Evolutionary conservation across 352 stramenopile species (phyloP).

Genomic region (Thalassiosira livingstoniorum): DNA sequence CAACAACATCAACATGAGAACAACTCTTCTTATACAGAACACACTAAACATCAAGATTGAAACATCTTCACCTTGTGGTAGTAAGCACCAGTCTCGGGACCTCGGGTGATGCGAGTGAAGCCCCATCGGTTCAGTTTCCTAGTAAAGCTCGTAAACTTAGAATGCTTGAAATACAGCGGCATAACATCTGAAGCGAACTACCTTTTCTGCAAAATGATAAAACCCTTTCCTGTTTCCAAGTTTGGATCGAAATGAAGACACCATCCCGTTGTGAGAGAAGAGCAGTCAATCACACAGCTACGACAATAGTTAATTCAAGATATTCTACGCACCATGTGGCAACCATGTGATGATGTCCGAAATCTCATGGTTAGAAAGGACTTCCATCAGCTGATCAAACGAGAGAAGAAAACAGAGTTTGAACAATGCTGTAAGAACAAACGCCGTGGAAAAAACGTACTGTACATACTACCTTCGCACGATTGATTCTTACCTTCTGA

Average conservation of each 20-base stretch:
- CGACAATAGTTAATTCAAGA: too few species aligned
- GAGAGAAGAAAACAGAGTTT: not conserved
- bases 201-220: conserved; percentile 71
- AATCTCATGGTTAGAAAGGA: conserved; percentile 22
- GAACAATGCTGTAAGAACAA: not conserved
- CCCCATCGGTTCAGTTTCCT: conserved; percentile 68
- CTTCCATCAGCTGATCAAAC: conserved; percentile 27
- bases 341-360: conserved; percentile 70
- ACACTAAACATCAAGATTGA: too few species aligned
- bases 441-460: not conserved
- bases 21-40: too few species aligned
- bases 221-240: too few species aligned
- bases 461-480: too few species aligned
- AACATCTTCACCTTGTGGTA: conserved; percentile 38
- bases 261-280: too few species aligned
- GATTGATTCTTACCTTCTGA: conserved; percentile 35
- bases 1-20: conserved; percentile 3
- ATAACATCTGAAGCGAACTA: conserved; percentile 61
- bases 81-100: conserved; percentile 67
- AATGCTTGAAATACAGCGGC: conserved; percentile 59
- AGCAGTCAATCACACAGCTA: too few species aligned
- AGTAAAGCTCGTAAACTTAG: conserved; percentile 60
- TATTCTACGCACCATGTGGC: too few species aligned
- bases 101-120: conserved; percentile 60
- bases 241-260: too few species aligned